Base-by-base conservation (phyloP, 495 filamentous ascomycete genomes). In the Wilcoxina mikolae region DNA sequence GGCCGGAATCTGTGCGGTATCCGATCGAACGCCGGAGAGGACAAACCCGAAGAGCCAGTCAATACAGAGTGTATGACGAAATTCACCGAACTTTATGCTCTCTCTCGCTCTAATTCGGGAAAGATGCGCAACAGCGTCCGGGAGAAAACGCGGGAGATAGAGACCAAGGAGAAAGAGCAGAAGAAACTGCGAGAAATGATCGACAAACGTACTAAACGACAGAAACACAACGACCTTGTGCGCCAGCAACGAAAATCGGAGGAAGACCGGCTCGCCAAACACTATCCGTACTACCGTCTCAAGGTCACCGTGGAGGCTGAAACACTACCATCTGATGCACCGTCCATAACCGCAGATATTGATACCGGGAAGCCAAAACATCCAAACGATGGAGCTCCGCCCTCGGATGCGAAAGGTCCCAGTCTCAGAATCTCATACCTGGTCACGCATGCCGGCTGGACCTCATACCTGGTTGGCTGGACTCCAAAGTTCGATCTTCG, bases 381-480 rank as follows among this genome's bases (percentile, higher is more conserved):
- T n/a, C 10, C 27, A 33, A 58, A 51, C 2, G 60, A 60, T 9
- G 53, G 50, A n/a, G 47, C 51, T 9, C 41, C 4, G 9, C 23
- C 58, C 12, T 12, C 26, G 22, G 50, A 50, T 17, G 44, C 53
- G 5, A 27, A 18, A 3, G 60, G 60, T 0, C 58, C 58, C 9
- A 71, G 70, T 45, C 62, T 85, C 25, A 72, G 73, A 0, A 62
- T 85, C 23, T 80, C 75, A 9, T 86, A 86, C 58, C 76, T 82
- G 51, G 77, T 80, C 0, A 70, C 71, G 25, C 72, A 74, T 3
- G 78, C 80, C 11, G 22, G 45, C 5, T 85, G 82, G 82, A 68
- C 68, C 2, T 77, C 82, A n/a, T n/a, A n/a, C n/a, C n/a, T n/a
- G n/a, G 78, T 79, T 11, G 22, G 45, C 5, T 85, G 82, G 82